Percentiles rank a stretch among this genome's conserved stretches.
phyloP scores from a whole-genome alignment of 148 eudicot genomes.

The Hydrangea macrophylla region DNA sequence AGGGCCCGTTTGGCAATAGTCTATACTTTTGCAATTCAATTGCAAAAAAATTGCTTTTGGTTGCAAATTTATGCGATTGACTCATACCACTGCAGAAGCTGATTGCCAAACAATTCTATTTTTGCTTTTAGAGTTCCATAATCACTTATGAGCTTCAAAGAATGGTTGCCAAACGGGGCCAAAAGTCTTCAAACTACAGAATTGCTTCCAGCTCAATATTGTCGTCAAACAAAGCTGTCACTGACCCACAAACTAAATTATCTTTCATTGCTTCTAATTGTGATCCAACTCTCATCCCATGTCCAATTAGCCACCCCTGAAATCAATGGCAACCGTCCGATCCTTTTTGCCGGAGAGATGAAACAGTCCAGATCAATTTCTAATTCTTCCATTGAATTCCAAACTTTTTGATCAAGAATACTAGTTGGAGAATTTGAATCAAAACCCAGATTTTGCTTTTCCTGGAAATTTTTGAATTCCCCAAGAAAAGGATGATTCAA shows the following conservation, averaged over 20 bases:
- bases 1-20: too few relatives aligned
- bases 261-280: constrained; percentile 18
- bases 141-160: too few relatives aligned
- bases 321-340: constrained; percentile 19
- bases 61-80: too few relatives aligned
- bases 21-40: too few relatives aligned
- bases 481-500: constrained; percentile 57
- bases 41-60: too few relatives aligned
- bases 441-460: background rate
- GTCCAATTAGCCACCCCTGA: constrained; percentile 21
- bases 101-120: too few relatives aligned
- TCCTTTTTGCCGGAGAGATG: constrained; percentile 24
- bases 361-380: background rate
- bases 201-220: constrained; percentile 7
- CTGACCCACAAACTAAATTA: constrained; percentile 3
- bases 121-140: too few relatives aligned
- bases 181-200: too few relatives aligned
- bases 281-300: constrained; percentile 33
- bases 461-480: background rate
- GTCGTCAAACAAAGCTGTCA: constrained; percentile 1
- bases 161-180: too few relatives aligned
- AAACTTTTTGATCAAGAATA: constrained; percentile 48
- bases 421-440: constrained; percentile 53
- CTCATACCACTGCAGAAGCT: too few relatives aligned
- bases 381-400: constrained; percentile 35